Evolutionary conservation across 176 grass and related monocot species (phyloP), one percentile per base, ranked within the genome.

Genomic region (Stipa capillata): DNA sequence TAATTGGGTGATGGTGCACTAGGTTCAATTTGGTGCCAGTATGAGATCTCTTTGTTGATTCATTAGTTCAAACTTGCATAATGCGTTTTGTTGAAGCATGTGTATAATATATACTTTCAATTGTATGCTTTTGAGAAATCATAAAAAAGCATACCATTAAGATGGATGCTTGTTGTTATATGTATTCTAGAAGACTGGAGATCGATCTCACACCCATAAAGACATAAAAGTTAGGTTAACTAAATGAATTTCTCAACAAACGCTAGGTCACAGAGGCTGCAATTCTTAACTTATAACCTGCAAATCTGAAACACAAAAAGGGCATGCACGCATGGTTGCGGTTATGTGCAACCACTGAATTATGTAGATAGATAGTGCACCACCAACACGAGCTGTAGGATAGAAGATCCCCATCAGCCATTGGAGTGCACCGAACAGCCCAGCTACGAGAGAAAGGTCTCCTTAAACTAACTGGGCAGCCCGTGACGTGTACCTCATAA

Each of bases 391-490:
- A n/a, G 44, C 54, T 28, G 76, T 79, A 73, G 76, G 85, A 79
- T 58, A 34, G 62, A 0, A 77, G 64, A 60, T 87, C 78, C 20
- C 63, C 52, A 1, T 89, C 88, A 79, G 47, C 57, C 79, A 76
- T 79, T 66, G 55, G n/a, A 24, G 73, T 24, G 73, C n/a, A 29
- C 40, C 83, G 2, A 82, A 67, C 76, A 33, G 37, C 20, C 77
- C 77, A 79, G 67, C 85, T 73, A 73, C 7, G 25, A 4, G 34
- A 53, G 85, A 85, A 88, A 85, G 82, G 78, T 37, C 39, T 59
- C 15, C 78, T 73, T 79, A 83, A 89, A 83, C 86, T 18, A 92
- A 89, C 71, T 14, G 6, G 9, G 20, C 73, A 54, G 79, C 51
- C n/a, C 2, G 15, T 83, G 86, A 91, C 73, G 50, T 11, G 11